Conservation (phyloP, 1,284 basidiomycete species). For the Ganoderma lucidum region DNA sequence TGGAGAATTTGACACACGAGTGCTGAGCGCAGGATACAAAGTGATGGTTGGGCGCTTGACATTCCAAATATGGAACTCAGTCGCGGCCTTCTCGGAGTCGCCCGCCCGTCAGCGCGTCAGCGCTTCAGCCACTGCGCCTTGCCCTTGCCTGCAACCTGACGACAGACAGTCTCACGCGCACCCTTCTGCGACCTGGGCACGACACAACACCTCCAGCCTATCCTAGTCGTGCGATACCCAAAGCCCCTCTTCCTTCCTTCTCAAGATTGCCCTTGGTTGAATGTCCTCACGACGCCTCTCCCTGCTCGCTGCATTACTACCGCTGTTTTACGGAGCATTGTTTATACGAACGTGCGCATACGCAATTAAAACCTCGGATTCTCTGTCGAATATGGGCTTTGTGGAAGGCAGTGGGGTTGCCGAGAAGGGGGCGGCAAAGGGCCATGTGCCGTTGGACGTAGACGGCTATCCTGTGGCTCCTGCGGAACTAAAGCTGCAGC, state of each 20-base stretch:
- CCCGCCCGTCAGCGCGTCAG: no score
- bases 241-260: neutral
- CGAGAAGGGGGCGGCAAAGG: slow-evolving; percentile 11
- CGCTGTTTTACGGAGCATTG: slow-evolving; percentile 27
- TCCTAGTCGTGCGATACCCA: neutral
- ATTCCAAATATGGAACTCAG: no score
- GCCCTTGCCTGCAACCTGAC: no score
- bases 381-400: slow-evolving; percentile 18
- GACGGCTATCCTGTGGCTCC: slow-evolving; percentile 68
- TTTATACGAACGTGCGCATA: slow-evolving; percentile 23
- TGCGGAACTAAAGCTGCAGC: slow-evolving; percentile 62
- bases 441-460: slow-evolving; percentile 58
- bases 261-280: slow-evolving; percentile 10
- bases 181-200: no score
- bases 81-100: no score
- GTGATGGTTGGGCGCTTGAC: neutral
- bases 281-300: slow-evolving; percentile 27
- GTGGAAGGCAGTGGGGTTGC: slow-evolving; percentile 10
- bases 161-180: no score
- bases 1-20: no score
- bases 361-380: slow-evolving; percentile 1
- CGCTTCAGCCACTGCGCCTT: no score
- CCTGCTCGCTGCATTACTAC: slow-evolving; percentile 13
- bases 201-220: neutral
- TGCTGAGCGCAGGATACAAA: no score